Evolutionary conservation across 495 filamentous ascomycete species (phyloP), one percentile per base, ranked within the genome.

Genomic region (Podospora australis): DNA sequence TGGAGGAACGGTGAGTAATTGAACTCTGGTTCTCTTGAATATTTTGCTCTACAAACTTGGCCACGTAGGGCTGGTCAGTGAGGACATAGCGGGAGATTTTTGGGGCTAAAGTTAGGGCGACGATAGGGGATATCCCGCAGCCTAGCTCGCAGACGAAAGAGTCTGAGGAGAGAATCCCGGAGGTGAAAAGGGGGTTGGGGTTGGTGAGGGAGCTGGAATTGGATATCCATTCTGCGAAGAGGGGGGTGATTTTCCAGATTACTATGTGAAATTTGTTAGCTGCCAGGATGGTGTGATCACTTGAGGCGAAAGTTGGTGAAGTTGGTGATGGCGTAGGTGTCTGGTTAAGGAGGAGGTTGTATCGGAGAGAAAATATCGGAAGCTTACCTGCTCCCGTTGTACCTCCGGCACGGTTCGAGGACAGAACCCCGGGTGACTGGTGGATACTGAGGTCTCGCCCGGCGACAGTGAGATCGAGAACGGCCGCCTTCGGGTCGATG

Each of bases 201-300:
- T 30, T 30, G 13, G 26, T 13, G 3, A 21, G 17, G 23, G 38
- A 40, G 16, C 17, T 13, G 3, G 71, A 56, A 9, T 73, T 70
- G 21, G 78, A 70, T 28, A 96, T 70, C 89, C 90, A 98, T 59
- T 82, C 73, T 10, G 92, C 86, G 60, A 97, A 82, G 44, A 79
- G 69, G 17, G 92, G 89, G 3, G 90, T 95, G 58, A 95, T 85
- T 70, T 87, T 92, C 92, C 92, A 98, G 13, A 94, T 70, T 16
- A 91, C 88, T 86, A 46, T 48, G 32, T 48, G 6, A 43, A 29
- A 17, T 43, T 44, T n/a, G 17, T 17, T 35, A 35, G 36, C 17
- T 16, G n/a, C n/a, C n/a, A n/a, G n/a, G n/a, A n/a, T n/a, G n/a
- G n/a, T n/a, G n/a, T n/a, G n/a, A n/a, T n/a, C n/a, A n/a, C n/a